These are phyloP conservation scores for Talaromyces sp. DNA, from an alignment of 2,329 filamentous ascomycete species.

Conservation along the genomic window DNA sequence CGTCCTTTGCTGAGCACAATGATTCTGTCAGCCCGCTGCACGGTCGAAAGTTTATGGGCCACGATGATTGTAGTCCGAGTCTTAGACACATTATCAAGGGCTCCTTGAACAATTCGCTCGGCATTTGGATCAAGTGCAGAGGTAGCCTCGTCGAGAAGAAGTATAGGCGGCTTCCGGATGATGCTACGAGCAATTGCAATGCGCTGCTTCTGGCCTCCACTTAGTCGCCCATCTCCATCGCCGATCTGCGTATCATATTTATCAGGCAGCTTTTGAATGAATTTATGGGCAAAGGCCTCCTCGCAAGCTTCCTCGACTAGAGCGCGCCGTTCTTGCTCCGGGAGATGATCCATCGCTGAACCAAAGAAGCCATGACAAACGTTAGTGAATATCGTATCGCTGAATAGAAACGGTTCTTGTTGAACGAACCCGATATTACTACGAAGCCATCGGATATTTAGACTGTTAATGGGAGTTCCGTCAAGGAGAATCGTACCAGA, in stretches of 20 bases:
- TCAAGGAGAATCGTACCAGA: background rate
- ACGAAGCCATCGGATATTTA: background rate
- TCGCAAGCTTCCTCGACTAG: background rate
- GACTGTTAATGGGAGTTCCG: background rate
- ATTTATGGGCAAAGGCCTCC: background rate
- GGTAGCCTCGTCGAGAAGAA: conserved; percentile 92
- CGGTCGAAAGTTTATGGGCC: conserved; percentile 90
- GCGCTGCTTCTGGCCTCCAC: conserved; percentile 92
- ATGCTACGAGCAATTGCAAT: conserved; percentile 90
- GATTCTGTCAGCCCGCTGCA: conserved; percentile 91
- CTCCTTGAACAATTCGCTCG: conserved; percentile 89
- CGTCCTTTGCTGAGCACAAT: conserved; percentile 80
- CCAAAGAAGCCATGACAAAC: background rate
- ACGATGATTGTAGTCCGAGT: conserved; percentile 94
- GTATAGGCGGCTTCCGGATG: conserved; percentile 83
- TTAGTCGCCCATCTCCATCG: background rate
- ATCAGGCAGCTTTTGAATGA: background rate
- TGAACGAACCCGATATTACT: background rate
- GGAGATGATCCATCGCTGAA: background rate
- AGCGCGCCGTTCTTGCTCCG: background rate
- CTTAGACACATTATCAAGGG: conserved; percentile 79
- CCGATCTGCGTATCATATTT: background rate
- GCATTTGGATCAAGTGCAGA: conserved; percentile 90
- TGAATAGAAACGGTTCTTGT: background rate
- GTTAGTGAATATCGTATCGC: background rate